A percentile compares a stretch with the other conserved stretches of the same genome.
These are phyloP conservation scores for Rhizopus microsporus DNA, from an alignment of 371 early-diverging fungal genomes.

Conservation along the genomic window DNA sequence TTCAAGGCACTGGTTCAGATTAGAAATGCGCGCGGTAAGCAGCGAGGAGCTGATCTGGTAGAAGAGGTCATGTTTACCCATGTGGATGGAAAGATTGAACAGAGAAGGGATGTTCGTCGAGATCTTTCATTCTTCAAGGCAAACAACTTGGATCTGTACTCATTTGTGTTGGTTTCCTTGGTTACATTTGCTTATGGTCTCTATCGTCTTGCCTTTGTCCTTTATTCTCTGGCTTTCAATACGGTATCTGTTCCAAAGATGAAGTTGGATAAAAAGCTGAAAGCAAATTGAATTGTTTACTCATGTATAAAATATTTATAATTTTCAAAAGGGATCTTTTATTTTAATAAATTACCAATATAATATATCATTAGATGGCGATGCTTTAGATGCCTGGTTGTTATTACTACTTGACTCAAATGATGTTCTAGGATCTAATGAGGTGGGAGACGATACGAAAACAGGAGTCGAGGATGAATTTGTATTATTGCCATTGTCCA, in stretches of 20 bases:
- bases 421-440: neutral
- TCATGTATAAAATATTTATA: too few relatives aligned
- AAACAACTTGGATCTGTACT: constrained; percentile 26
- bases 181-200: too few relatives aligned
- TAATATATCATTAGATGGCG: too few relatives aligned
- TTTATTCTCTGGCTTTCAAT: neutral
- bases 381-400: too few relatives aligned
- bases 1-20: constrained; percentile 23
- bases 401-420: neutral
- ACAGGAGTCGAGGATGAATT: constrained; percentile 1
- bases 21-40: constrained; percentile 10
- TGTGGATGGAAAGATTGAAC: constrained; percentile 17
- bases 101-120: constrained; percentile 16
- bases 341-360: too few relatives aligned
- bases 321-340: too few relatives aligned
- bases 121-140: constrained; percentile 26
- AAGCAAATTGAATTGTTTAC: too few relatives aligned
- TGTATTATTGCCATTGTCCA: neutral
- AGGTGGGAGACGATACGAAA: constrained; percentile 6
- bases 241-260: neutral
- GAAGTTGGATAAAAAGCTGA: too few relatives aligned
- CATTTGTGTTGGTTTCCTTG: neutral
- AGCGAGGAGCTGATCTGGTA: constrained; percentile 25
- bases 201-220: too few relatives aligned
- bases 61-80: constrained; percentile 24